Percentiles rank a stretch among this genome's conserved stretches.
phyloP scores from a whole-genome alignment of 2,329 filamentous ascomycete genomes.

The Sordariomycetes sp. region DNA sequence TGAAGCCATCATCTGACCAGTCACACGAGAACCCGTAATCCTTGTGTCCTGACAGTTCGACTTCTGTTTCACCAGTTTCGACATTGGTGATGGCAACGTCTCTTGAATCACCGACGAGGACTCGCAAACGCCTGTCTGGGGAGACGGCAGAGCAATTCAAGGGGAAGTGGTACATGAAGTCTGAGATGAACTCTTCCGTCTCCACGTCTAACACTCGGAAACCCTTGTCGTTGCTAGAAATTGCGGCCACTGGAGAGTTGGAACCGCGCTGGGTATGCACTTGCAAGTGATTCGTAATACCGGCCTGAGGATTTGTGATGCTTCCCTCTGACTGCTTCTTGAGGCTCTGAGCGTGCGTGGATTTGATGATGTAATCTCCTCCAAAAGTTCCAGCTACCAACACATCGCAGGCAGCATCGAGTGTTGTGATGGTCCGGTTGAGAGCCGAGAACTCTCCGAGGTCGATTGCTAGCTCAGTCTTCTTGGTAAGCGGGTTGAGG shows the following conservation, averaged over 20 bases:
- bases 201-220: conserved; percentile 50
- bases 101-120: conserved; percentile 61
- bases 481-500: conserved; percentile 40
- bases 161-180: conserved; percentile 45
- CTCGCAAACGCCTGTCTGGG: conserved; percentile 61
- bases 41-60: conserved; percentile 52
- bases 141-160: conserved; percentile 68
- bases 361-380: conserved; percentile 43
- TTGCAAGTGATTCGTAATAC: conserved; percentile 58
- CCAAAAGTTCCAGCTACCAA: conserved; percentile 50
- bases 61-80: conserved; percentile 50
- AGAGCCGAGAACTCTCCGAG: conserved; percentile 26
- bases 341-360: conserved; percentile 29
- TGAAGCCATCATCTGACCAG: conserved; percentile 70
- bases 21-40: conserved; percentile 71
- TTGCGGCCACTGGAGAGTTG: conserved; percentile 43
- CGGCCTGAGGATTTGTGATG: conserved; percentile 37
- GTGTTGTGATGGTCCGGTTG: conserved; percentile 35
- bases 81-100: conserved; percentile 61
- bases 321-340: conserved; percentile 30
- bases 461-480: conserved; percentile 33
- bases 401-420: conserved; percentile 43
- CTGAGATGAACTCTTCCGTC: conserved; percentile 48
- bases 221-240: conserved; percentile 53
- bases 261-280: conserved; percentile 45